Evolutionary conservation across 2,329 filamentous ascomycete genomes (phyloP).

Genomic region (Colletotrichum noveboracense): DNA sequence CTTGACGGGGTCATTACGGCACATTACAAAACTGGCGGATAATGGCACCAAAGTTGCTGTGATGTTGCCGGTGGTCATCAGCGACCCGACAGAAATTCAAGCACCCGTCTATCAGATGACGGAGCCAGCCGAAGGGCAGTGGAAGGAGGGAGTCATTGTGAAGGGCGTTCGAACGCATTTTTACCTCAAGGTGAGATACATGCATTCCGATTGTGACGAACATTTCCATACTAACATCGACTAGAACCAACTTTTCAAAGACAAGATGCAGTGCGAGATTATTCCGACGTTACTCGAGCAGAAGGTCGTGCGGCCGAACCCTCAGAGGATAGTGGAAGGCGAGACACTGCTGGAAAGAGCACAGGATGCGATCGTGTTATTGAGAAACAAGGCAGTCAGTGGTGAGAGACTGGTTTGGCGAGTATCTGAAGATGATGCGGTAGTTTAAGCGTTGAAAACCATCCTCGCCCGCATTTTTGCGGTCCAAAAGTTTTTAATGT

Average conservation of each 20-base stretch:
- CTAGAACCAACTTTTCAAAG: slow-evolving; percentile 60
- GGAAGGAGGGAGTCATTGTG: slow-evolving; percentile 57
- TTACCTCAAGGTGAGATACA: slow-evolving; percentile 49
- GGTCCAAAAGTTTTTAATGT: not conserved
- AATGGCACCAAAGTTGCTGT: slow-evolving; percentile 58
- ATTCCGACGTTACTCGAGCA: slow-evolving; percentile 52
- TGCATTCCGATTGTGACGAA: not conserved
- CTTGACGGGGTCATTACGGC: slow-evolving; percentile 47
- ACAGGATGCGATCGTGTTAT: slow-evolving; percentile 38
- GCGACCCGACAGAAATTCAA: slow-evolving; percentile 51
- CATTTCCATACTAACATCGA: not conserved
- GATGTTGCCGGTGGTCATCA: slow-evolving; percentile 64
- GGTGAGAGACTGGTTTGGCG: slow-evolving; percentile 46
- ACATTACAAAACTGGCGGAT: slow-evolving; percentile 55
- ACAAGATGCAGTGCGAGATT: slow-evolving; percentile 59
- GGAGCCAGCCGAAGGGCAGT: slow-evolving; percentile 42
- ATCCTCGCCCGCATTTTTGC: not conserved
- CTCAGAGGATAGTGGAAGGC: slow-evolving; percentile 46
- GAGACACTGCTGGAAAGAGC: slow-evolving; percentile 41
- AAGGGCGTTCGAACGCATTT: slow-evolving; percentile 62
- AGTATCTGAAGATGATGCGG: slow-evolving; percentile 13
- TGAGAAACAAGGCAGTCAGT: slow-evolving; percentile 42
- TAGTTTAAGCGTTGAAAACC: not conserved
- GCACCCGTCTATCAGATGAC: slow-evolving; percentile 62
- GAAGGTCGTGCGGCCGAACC: slow-evolving; percentile 45